These are phyloP conservation scores for Thalassiosira ordinaria DNA, from an alignment of 352 stramenopile genomes.

Conservation along the genomic window DNA sequence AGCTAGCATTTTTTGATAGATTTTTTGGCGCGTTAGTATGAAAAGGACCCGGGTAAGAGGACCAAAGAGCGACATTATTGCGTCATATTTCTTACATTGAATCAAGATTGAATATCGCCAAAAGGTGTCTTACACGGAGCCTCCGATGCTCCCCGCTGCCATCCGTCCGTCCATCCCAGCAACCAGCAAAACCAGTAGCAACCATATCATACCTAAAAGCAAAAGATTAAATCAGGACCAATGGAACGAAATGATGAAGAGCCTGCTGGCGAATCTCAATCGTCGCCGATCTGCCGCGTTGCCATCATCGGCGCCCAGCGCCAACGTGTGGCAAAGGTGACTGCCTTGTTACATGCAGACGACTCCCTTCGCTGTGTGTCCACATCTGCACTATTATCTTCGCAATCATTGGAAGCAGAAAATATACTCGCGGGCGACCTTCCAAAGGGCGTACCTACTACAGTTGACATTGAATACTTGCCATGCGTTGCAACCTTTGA, in stretches of 20 bases:
- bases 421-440: neutral
- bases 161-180: too few relatives aligned
- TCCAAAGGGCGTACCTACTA: conserved; percentile 16
- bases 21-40: too few relatives aligned
- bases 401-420: conserved; percentile 4
- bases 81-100: too few relatives aligned
- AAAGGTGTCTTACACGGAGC: too few relatives aligned
- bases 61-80: too few relatives aligned
- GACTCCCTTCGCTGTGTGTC: conserved; percentile 7
- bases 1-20: too few relatives aligned
- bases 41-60: too few relatives aligned
- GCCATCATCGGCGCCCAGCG: conserved; percentile 62
- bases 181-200: too few relatives aligned
- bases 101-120: too few relatives aligned
- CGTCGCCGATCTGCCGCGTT: conserved; percentile 38
- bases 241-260: neutral
- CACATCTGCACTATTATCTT: neutral
- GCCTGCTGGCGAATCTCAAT: neutral
- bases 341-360: conserved; percentile 33
- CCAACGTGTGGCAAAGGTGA: conserved; percentile 56
- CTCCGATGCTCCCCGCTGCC: too few relatives aligned
- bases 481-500: conserved; percentile 76
- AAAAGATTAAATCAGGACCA: neutral
- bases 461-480: conserved; percentile 64
- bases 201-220: too few relatives aligned